A percentile compares a stretch with the other conserved stretches of the same genome.
Evolutionary conservation across 2,329 filamentous ascomycete genomes (phyloP).

Genomic region (Venturiaceae sp.): DNA sequence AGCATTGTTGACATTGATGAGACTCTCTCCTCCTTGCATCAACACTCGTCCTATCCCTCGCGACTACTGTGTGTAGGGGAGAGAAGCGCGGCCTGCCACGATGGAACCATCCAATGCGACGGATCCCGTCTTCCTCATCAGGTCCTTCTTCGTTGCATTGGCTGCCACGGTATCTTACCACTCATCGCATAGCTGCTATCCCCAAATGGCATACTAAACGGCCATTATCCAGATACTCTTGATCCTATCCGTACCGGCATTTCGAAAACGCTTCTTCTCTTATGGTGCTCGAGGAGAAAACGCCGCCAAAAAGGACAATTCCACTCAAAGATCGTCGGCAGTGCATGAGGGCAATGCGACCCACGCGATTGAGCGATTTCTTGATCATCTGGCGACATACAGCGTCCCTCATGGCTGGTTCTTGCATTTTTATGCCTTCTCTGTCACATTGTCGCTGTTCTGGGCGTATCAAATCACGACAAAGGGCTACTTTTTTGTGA

Average conservation of each 20-base stretch:
- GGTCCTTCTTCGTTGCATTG: constrained; percentile 25
- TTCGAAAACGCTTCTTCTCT: constrained; percentile 46
- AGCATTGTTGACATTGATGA: too few species aligned
- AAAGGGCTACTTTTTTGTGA: not conserved
- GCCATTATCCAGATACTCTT: constrained; percentile 33
- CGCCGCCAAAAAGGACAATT: constrained; percentile 11
- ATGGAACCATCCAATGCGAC: not conserved
- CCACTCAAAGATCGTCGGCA: constrained; percentile 4
- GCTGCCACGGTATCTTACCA: constrained; percentile 28
- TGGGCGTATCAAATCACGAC: constrained; percentile 57
- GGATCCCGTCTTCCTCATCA: constrained; percentile 17
- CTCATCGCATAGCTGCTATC: constrained; percentile 9
- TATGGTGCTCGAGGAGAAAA: constrained; percentile 44
- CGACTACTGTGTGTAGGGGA: not conserved
- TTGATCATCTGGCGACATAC: constrained; percentile 42
- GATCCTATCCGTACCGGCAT: constrained; percentile 38
- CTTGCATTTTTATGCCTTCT: constrained; percentile 73
- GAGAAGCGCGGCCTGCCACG: not conserved
- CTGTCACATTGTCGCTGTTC: constrained; percentile 58
- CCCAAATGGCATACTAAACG: constrained; percentile 8
- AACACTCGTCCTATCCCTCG: not conserved
- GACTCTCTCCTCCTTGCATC: not conserved
- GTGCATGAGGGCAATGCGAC: constrained; percentile 14
- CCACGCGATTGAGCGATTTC: constrained; percentile 14
- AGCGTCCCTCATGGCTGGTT: constrained; percentile 86